phyloP scores from a whole-genome alignment of 169 alveolate species.

The Ichthyophthirius multifiliis region DNA sequence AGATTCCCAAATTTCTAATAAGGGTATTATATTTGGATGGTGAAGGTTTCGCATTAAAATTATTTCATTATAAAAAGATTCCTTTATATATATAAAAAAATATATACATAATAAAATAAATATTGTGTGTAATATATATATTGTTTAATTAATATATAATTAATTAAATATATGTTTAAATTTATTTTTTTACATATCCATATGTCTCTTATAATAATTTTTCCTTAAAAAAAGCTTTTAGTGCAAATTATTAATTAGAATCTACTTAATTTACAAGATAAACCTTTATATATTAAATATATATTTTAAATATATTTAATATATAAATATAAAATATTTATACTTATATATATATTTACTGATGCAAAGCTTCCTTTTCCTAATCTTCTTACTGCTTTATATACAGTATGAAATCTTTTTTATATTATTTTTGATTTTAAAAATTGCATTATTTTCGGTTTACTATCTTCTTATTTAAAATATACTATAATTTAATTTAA shows the following conservation, averaged over 20 bases:
- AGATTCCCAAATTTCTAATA: not conserved
- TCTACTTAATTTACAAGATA: not conserved
- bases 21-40: not conserved
- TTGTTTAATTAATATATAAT: not conserved
- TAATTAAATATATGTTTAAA: not conserved
- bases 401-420: not conserved
- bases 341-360: not conserved
- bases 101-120: not conserved
- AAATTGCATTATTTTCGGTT: not conserved
- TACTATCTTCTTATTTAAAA: not conserved
- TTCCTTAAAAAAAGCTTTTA: slow-evolving; percentile 8
- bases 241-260: not conserved
- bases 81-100: not conserved
- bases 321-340: not conserved
- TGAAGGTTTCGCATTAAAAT: not conserved
- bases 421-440: not conserved
- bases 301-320: not conserved
- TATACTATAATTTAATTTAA: not conserved
- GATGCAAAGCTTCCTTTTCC: slow-evolving; percentile 27
- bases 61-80: not conserved
- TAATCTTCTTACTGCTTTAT: not conserved
- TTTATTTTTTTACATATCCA: not conserved
- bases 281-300: not conserved
- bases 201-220: not conserved
- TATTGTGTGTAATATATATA: not conserved